Base-by-base conservation (phyloP, 2,329 filamentous ascomycete genomes). In the Aspergillus udagawae region DNA sequence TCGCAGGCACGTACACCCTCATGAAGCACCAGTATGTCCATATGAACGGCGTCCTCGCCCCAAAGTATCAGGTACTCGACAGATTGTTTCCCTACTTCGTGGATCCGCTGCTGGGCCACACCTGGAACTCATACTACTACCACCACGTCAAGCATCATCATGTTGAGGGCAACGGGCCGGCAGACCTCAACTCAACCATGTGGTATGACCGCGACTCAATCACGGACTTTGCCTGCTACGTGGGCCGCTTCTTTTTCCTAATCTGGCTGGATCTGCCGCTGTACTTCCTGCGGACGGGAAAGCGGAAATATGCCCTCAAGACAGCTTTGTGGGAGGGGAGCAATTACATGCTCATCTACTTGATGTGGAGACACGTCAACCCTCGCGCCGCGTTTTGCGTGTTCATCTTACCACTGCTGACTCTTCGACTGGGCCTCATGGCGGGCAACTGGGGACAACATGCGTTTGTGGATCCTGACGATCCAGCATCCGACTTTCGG, bases 11-110 rank as follows among this genome's bases (percentile, higher is more conserved):
- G 1, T 93, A 91, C 74, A 93, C 89, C 0, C 79, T 93, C 38
- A 85, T 93, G 83, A 89, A 90, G 82, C 90, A 93, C 67, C 89
- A 93, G 67, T 90, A 93, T 70, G 92, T 93, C 64, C 90, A 93
- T 70, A 86, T 86, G 78, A 81, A 85, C 48, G 90, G 90, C n/a
- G 79, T 92, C 2, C 74, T 92, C 41, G 74, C 78, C 23, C 83
- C 82, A 64, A 70, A 75, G 8, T 83, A 81, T 53, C 73, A 75
- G 29, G 66, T 81, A 35, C 72, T 92, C 57, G 90, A 93, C 66
- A 69, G 73, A 5, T 52, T 80, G 1, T 92, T 92, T 64, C 90
- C 90, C 0, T 93, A 91, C 68, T 71, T 92, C 42, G 77, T 85
- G 12, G 88, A 92, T 64, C 89, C 89, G 0, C 74, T 93, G 56